Base-by-base conservation (phyloP, 371 early-diverging fungal species). In the Mortierella sp. region DNA sequence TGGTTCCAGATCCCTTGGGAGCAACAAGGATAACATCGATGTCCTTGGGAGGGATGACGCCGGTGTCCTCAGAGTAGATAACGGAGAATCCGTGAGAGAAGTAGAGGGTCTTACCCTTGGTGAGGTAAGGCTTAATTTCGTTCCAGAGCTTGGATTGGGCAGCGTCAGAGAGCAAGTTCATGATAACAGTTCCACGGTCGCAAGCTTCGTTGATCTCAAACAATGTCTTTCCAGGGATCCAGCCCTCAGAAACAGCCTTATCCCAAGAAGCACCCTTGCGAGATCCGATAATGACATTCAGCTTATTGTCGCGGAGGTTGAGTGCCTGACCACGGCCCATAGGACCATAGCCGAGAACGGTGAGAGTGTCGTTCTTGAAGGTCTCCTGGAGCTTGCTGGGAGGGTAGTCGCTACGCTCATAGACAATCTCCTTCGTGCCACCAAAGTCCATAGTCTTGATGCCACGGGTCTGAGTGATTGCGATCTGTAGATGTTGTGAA, bases 41-140 rank as follows among this genome's bases (percentile, higher is more conserved):
- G 86, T 96, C 96, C 74, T 91, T 89, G 79, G 98, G 97, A 14
- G 97, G 95, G 55, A 94, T 87, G 72, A 98, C 94, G 66, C 95
- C 86, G 67, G 98, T 98, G 84, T 97, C 94, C 69, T 97, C 94
- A 75, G 95, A 89, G 90, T 93, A 98, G 74, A 97, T 95, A 67
- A 98, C 92, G 72, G 95, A 94, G 89, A 98, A 98, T 73, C 98
- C 98, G 90, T 98, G 98, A 68, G 96, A 95, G 88, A 98, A 98
- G 91, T 96, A 97, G 66, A 98, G 94, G 35, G 98, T 97, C 93
- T 98, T 98, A 84, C 97, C 98, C 77, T 95, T 95, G 78, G 97
- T 97, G 69, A 98, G 83, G 84, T 92, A 90, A 64, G 94, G 94
- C 89, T 94, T 93, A 89, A 98, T 90, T 73, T 92, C 84, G 80